These are phyloP conservation scores for Emmonsiellopsis sp. DNA, from an alignment of 2,329 filamentous ascomycete genomes.

Conservation along the genomic window DNA sequence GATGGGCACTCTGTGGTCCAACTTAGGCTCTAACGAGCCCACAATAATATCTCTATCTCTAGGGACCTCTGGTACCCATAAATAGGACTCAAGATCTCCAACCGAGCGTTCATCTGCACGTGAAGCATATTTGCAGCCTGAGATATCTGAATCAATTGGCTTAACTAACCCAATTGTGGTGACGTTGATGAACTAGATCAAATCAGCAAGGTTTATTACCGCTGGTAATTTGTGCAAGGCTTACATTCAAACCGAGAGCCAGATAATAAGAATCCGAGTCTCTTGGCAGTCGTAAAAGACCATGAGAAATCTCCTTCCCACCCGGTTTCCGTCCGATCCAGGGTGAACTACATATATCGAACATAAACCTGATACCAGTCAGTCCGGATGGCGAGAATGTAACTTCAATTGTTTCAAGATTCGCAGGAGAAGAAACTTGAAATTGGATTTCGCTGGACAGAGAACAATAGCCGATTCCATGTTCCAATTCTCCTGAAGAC, in stretches of 20 bases:
- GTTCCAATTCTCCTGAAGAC: not conserved
- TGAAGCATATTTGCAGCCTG: not conserved
- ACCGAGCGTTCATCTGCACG: not conserved
- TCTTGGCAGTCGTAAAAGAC: not conserved
- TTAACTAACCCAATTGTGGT: not conserved
- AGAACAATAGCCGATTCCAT: not conserved
- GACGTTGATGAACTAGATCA: not conserved
- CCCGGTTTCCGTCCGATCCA: not conserved
- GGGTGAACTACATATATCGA: not conserved
- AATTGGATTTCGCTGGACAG: not conserved
- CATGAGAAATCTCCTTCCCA: not conserved
- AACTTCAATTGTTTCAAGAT: slow-evolving; percentile 1
- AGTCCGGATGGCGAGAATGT: not conserved
- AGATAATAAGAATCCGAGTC: not conserved
- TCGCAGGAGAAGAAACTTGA: not conserved
- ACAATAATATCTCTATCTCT: not conserved
- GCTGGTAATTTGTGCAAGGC: not conserved
- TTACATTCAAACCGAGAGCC: not conserved
- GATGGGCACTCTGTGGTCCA: not conserved
- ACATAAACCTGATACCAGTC: slow-evolving; percentile 2
- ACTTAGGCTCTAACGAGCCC: not conserved
- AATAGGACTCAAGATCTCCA: not conserved
- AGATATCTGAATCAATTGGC: not conserved
- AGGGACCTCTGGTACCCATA: not conserved
- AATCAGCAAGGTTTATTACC: not conserved